phyloP scores from a whole-genome alignment of 1,284 basidiomycete genomes.

The Pyrrhoderma lamaoense region DNA sequence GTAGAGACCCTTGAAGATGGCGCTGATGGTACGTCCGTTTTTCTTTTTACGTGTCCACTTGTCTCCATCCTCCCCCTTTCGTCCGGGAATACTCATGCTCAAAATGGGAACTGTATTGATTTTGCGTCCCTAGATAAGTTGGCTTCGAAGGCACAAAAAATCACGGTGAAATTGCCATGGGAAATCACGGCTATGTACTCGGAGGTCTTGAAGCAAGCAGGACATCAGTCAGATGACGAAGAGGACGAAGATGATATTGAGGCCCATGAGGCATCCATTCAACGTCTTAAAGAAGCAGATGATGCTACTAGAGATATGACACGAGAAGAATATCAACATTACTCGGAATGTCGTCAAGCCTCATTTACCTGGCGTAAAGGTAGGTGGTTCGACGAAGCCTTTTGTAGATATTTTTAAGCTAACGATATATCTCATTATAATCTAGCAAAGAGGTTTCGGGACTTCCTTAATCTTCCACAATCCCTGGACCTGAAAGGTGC shows the following conservation, averaged over 20 bases:
- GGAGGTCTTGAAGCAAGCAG: conserved; percentile 67
- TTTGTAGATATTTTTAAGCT: not conserved
- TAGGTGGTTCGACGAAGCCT: too few species aligned
- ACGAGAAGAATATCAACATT: conserved; percentile 93
- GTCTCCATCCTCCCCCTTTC: conserved; percentile 1
- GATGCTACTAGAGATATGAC: conserved; percentile 96
- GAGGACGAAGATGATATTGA: conserved; percentile 96
- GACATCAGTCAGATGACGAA: conserved; percentile 81
- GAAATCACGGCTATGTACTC: conserved; percentile 89
- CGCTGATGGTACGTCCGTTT: conserved; percentile 50
- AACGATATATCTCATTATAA: not conserved
- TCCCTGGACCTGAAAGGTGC: conserved; percentile 88
- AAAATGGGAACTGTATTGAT: conserved; percentile 3
- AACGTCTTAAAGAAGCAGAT: conserved; percentile 88
- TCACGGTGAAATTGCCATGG: conserved; percentile 95
- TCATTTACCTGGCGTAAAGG: conserved; percentile 96
- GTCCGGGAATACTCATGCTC: not conserved
- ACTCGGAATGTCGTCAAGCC: conserved; percentile 94
- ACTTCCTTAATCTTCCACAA: conserved; percentile 87
- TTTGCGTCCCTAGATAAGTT: conserved; percentile 57
- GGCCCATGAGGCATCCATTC: conserved; percentile 90
- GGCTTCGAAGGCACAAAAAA: conserved; percentile 82
- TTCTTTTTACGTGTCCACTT: too few species aligned
- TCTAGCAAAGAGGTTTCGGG: conserved; percentile 87
- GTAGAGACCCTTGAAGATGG: conserved; percentile 73